Evolutionary conservation across 2,329 filamentous ascomycete genomes (phyloP), one percentile per base, ranked within the genome.

Genomic region (Botryotinia globosa): DNA sequence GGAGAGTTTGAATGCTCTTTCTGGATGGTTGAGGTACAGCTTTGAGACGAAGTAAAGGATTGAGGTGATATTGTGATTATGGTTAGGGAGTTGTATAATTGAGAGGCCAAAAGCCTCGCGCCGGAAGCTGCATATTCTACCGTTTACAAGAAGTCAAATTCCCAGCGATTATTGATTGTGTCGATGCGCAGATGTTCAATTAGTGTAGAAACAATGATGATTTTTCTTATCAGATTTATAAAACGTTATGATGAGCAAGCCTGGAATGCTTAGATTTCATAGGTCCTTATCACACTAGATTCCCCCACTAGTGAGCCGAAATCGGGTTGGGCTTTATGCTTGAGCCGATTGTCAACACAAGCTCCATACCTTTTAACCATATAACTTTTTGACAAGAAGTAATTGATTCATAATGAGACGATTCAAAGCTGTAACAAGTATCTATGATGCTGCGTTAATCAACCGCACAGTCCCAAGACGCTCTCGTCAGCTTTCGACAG

Each of bases 21-120:
- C 91, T 32, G 91, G 92, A 81, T 93, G 91, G 90, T 82, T 93
- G 81, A 87, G 90, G 78, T 93, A 93, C 83, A 91, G 85, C 74
- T 90, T 91, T 81, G 87, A 89, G 71, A 80, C 79, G 54, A 80
- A 80, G 71, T 80, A 70, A 76, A 68, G 58, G 45, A 42, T 34
- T 63, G 42, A 18, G 69, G 32, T 72, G 76, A 74, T 71, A 76
- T 75, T 73, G 63, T 68, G 58, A 39, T 37, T 62, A 51, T 67
- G 63, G 56, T 54, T 56, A 67, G 37, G 63, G 67, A 61, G 22
- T 70, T 67, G 71, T 67, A 72, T 62, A 64, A 68, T 71, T 62
- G 70, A 70, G 45, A 72, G 68, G 44, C 72, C 72, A 37, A n/a
- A 51, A 48, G 58, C 58, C 68, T 72, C 74, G 34, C 10, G 32